These are phyloP conservation scores for Talaromyces funiculosus DNA, from an alignment of 2,329 filamentous ascomycete species.

Conservation along the genomic window DNA sequence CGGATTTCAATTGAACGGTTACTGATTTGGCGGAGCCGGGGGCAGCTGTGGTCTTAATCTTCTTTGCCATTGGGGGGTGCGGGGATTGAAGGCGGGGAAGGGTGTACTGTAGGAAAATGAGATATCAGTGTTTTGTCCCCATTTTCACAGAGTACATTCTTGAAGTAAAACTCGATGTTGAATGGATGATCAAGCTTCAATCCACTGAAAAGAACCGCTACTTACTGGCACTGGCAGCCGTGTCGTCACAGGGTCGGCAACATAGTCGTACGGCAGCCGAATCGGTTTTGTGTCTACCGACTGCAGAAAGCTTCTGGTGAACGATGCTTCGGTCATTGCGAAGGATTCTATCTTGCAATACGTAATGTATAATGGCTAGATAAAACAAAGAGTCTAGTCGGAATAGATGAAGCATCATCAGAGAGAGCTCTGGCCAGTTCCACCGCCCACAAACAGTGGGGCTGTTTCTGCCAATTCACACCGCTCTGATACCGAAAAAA, in stretches of 20 bases:
- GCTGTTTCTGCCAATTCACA: slow-evolving; percentile 5
- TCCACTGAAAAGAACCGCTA: background rate
- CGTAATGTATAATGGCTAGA: background rate
- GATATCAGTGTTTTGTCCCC: background rate
- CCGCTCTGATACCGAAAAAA: slow-evolving; percentile 13
- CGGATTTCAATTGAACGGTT: slow-evolving; percentile 42
- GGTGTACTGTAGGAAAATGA: slow-evolving; percentile 32
- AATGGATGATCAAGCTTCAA: too few relatives aligned
- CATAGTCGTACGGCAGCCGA: slow-evolving; percentile 83
- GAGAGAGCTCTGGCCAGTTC: slow-evolving; percentile 3
- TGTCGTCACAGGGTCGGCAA: slow-evolving; percentile 76
- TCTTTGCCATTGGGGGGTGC: slow-evolving; percentile 42
- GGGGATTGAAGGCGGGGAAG: slow-evolving; percentile 43
- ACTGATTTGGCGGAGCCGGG: slow-evolving; percentile 39
- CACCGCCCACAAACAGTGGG: slow-evolving; percentile 8
- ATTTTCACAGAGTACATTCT: background rate
- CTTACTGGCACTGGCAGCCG: slow-evolving; percentile 70
- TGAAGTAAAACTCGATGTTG: too few relatives aligned
- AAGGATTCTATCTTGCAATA: background rate
- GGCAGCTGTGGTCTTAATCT: slow-evolving; percentile 26
- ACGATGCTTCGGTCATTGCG: slow-evolving; percentile 73
- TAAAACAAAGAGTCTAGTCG: background rate
- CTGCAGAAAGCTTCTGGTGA: slow-evolving; percentile 77
- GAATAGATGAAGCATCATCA: background rate
- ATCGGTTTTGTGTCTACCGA: slow-evolving; percentile 70